Conservation (phyloP, 2,329 filamentous ascomycete genomes). For the Clarireedia hainanense region DNA sequence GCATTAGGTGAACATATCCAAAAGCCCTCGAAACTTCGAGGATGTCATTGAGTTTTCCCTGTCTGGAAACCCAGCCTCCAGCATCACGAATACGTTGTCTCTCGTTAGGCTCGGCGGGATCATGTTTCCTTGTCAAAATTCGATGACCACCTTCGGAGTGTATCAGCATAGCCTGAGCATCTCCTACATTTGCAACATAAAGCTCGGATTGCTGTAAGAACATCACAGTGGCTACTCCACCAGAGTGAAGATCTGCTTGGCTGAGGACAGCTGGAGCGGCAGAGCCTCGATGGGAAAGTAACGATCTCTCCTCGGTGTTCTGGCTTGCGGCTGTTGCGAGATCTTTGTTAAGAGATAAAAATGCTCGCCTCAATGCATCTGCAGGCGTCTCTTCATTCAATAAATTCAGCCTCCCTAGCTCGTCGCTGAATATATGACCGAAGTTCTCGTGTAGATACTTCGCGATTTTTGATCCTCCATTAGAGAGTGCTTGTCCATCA, state of each 20-base stretch:
- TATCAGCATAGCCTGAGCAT: constrained; percentile 92
- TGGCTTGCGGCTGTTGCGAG: constrained; percentile 78
- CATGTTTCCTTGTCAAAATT: constrained; percentile 83
- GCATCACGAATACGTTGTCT: constrained; percentile 86
- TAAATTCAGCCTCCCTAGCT: constrained; percentile 66
- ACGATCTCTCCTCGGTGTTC: constrained; percentile 64
- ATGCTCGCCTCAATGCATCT: constrained; percentile 80
- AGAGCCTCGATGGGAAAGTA: constrained; percentile 62
- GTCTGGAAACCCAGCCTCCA: constrained; percentile 90
- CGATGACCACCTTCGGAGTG: constrained; percentile 78
- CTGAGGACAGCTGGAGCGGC: constrained; percentile 68
- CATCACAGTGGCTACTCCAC: constrained; percentile 83
- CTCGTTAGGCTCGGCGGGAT: constrained; percentile 79
- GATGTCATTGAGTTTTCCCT: constrained; percentile 85
- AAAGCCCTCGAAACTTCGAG: constrained; percentile 92
- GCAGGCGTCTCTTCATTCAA: constrained; percentile 64
- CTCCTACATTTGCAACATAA: constrained; percentile 90
- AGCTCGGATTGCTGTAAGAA: constrained; percentile 87
- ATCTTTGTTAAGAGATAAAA: constrained; percentile 88
- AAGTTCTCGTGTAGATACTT: constrained; percentile 98
- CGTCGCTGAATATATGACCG: constrained; percentile 71
- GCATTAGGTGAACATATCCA: constrained; percentile 88
- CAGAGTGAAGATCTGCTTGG: constrained; percentile 82
- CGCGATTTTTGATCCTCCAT: constrained; percentile 87
- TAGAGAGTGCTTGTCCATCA: constrained; percentile 83